These are phyloP conservation scores for Trametopsis cervina DNA, from an alignment of 768 basidiomycete genomes.

Conservation along the genomic window DNA sequence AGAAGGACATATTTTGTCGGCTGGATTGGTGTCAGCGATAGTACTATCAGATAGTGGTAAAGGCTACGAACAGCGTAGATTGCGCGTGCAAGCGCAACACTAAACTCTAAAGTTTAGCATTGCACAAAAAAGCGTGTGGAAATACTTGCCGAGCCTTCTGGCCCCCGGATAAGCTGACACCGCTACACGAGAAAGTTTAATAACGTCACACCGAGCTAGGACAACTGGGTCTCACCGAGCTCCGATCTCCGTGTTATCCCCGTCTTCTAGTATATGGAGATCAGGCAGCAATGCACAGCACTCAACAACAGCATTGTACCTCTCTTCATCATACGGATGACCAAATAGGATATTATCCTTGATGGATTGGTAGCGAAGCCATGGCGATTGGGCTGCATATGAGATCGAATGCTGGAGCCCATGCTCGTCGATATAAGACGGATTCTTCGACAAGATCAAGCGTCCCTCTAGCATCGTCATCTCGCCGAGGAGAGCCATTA, in stretches of 20 bases:
- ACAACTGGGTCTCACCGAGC: conserved; percentile 36
- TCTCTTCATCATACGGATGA: conserved; percentile 48
- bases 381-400: conserved; percentile 44
- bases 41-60: not conserved
- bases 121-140: not conserved
- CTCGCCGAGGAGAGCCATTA: conserved; percentile 73
- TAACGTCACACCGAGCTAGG: not conserved
- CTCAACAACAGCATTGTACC: conserved; percentile 73
- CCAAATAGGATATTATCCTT: conserved; percentile 61
- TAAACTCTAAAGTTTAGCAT: conserved; percentile 15
- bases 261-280: conserved; percentile 78
- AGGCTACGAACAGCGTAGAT: conserved; percentile 59
- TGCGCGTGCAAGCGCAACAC: conserved; percentile 78
- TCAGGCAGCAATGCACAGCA: conserved; percentile 81
- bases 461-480: conserved; percentile 52
- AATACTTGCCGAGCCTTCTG: conserved; percentile 64
- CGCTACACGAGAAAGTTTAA: conserved; percentile 30
- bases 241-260: conserved; percentile 81
- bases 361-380: conserved; percentile 41
- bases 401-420: conserved; percentile 48
- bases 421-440: conserved; percentile 48
- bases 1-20: conserved; percentile 45
- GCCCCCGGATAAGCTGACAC: conserved; percentile 73
- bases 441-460: conserved; percentile 62
- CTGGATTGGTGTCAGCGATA: conserved; percentile 2